phyloP scores from a whole-genome alignment of 2,329 filamentous ascomycete species.

The Fusarium mangiferae region DNA sequence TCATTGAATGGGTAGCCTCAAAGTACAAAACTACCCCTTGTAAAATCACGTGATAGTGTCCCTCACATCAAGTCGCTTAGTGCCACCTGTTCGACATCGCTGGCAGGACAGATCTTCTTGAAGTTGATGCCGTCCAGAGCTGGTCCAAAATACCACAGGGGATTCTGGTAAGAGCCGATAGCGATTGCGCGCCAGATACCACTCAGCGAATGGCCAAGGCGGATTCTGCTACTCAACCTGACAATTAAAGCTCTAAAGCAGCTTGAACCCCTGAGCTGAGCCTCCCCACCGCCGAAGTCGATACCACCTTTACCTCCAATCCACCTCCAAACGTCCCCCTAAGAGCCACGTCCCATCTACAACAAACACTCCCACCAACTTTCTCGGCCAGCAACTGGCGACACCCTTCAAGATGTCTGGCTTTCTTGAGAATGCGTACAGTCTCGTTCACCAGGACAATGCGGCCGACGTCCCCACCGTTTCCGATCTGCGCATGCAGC shows the following conservation, averaged over 20 bases:
- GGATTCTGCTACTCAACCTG: slow-evolving; percentile 38
- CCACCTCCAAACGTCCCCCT: slow-evolving; percentile 40
- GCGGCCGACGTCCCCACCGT: slow-evolving; percentile 88
- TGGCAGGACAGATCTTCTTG: slow-evolving; percentile 53
- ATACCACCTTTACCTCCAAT: slow-evolving; percentile 43
- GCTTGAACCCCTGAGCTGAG: slow-evolving; percentile 45
- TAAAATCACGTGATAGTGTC: slow-evolving; percentile 47
- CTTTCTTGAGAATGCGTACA: slow-evolving; percentile 95
- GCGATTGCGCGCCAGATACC: slow-evolving; percentile 44
- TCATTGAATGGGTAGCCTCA: background rate
- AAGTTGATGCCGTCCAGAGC: slow-evolving; percentile 46
- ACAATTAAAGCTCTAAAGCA: slow-evolving; percentile 40
- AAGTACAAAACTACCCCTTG: slow-evolving; percentile 18
- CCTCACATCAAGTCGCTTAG: slow-evolving; percentile 45
- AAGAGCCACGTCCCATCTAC: slow-evolving; percentile 45
- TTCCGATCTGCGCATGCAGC: slow-evolving; percentile 90
- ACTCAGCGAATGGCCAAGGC: slow-evolving; percentile 46
- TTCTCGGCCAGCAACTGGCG: slow-evolving; percentile 37
- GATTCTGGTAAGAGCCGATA: slow-evolving; percentile 44
- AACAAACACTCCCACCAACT: slow-evolving; percentile 36
- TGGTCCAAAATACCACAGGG: slow-evolving; percentile 44
- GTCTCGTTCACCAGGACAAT: slow-evolving; percentile 97
- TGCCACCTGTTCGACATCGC: slow-evolving; percentile 54
- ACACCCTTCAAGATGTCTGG: slow-evolving; percentile 78
- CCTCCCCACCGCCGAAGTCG: slow-evolving; percentile 48